phyloP scores from a whole-genome alignment of 306 rosid species.

The Castanea sativa region DNA sequence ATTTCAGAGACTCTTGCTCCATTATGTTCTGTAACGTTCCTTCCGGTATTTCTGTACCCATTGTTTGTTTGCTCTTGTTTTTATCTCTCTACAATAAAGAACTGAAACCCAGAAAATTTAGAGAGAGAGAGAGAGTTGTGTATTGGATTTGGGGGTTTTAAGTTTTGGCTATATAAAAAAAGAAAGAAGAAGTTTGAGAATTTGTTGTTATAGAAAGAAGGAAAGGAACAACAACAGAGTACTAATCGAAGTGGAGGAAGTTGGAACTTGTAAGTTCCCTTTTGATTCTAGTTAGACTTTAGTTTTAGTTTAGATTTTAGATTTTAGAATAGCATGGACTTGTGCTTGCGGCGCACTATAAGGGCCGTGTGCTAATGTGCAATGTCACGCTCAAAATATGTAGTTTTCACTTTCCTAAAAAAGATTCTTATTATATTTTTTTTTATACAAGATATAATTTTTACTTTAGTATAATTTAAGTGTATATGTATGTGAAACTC shows the following conservation, averaged over 20 bases:
- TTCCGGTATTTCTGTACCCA: slow-evolving; percentile 52
- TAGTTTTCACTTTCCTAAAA: too few species aligned
- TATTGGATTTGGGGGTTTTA: too few species aligned
- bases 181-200: neutral
- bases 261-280: neutral
- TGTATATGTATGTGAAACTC: too few species aligned
- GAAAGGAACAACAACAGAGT: neutral
- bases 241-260: neutral
- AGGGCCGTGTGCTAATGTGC: neutral
- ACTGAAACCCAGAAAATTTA: slow-evolving; percentile 3
- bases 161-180: too few species aligned
- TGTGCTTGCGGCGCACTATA: neutral
- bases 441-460: too few species aligned
- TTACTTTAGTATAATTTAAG: too few species aligned
- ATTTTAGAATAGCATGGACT: neutral
- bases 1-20: slow-evolving; percentile 81
- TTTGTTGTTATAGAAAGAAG: neutral
- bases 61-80: neutral
- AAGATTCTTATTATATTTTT: too few species aligned
- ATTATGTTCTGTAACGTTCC: slow-evolving; percentile 77
- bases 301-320: too few species aligned
- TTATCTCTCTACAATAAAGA: neutral
- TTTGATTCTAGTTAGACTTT: too few species aligned
- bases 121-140: neutral
- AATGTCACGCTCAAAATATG: too few species aligned